These are phyloP conservation scores for Solanum habrochaites DNA, from an alignment of 257 asterid species.

Conservation along the genomic window DNA sequence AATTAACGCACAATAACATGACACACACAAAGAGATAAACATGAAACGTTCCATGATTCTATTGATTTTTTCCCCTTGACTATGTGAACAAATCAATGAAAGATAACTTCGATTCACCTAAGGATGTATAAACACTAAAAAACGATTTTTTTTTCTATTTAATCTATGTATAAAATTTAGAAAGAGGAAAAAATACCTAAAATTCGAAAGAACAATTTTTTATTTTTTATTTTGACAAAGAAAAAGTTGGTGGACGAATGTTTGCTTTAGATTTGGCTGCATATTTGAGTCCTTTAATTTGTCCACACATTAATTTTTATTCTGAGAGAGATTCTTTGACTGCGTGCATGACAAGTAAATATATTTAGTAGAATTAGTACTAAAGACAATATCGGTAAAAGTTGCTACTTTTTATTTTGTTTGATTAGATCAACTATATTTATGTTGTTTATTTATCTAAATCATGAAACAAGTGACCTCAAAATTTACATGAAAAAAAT, in stretches of 20 bases:
- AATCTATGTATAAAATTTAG: not conserved
- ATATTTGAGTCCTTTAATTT: not conserved
- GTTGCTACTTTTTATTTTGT: constrained; percentile 2
- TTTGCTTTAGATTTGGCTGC: not conserved
- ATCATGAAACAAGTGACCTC: constrained; percentile 8
- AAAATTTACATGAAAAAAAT: not conserved
- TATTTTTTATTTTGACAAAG: not conserved
- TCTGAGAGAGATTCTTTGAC: not conserved
- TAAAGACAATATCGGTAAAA: not conserved
- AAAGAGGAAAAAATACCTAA: not conserved
- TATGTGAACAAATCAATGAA: not conserved
- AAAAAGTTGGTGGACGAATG: not conserved
- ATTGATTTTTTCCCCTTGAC: not conserved
- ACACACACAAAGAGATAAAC: not conserved
- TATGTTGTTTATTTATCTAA: not conserved
- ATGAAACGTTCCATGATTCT: not conserved
- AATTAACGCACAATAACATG: not conserved
- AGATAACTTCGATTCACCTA: not conserved
- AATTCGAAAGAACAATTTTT: not conserved
- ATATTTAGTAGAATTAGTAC: not conserved
- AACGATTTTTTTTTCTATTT: not conserved
- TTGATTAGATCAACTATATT: constrained; percentile 13
- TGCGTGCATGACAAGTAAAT: constrained; percentile 1
- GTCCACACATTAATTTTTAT: not conserved
- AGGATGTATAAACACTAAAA: not conserved